A percentile compares a stretch with the other conserved stretches of the same genome.
These are phyloP conservation scores for Aspergillus tamarii DNA, from an alignment of 2,329 filamentous ascomycete genomes.

Conservation along the genomic window DNA sequence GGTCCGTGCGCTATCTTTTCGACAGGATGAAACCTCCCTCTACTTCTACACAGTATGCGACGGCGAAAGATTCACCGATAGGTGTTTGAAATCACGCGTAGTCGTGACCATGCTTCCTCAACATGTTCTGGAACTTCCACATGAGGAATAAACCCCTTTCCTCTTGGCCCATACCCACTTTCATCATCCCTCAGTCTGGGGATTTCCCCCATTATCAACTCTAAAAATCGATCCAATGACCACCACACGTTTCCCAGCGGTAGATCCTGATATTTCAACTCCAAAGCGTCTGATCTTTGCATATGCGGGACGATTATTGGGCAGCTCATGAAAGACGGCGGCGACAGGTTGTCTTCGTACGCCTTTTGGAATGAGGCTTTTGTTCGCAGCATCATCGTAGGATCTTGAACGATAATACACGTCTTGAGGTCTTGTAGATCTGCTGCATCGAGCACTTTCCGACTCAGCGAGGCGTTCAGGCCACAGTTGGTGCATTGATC, in stretches of 20 bases:
- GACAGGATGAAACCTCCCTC: not conserved
- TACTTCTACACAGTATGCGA: not conserved
- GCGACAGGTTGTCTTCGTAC: constrained; percentile 28
- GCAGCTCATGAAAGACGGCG: constrained; percentile 30
- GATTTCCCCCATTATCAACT: constrained; percentile 49
- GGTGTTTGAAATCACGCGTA: not conserved
- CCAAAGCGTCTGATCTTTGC: not conserved
- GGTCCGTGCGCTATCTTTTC: not conserved
- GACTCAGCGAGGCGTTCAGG: constrained; percentile 45
- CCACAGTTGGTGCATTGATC: constrained; percentile 53
- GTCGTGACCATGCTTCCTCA: constrained; percentile 33
- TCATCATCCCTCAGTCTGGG: constrained; percentile 48
- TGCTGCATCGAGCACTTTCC: constrained; percentile 37
- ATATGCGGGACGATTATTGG: constrained; percentile 26
- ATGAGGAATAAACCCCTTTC: constrained; percentile 49
- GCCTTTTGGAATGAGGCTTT: constrained; percentile 46
- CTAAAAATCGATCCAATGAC: constrained; percentile 44
- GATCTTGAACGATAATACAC: constrained; percentile 48
- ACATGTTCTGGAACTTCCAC: constrained; percentile 45
- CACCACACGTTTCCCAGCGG: constrained; percentile 33
- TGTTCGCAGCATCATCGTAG: constrained; percentile 51
- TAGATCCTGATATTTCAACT: constrained; percentile 14
- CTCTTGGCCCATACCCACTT: constrained; percentile 49
- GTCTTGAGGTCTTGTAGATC: constrained; percentile 27
- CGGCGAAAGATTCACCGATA: not conserved